phyloP scores from a whole-genome alignment of 2,329 filamentous ascomycete genomes.

The Paramyrothecium roridum region DNA sequence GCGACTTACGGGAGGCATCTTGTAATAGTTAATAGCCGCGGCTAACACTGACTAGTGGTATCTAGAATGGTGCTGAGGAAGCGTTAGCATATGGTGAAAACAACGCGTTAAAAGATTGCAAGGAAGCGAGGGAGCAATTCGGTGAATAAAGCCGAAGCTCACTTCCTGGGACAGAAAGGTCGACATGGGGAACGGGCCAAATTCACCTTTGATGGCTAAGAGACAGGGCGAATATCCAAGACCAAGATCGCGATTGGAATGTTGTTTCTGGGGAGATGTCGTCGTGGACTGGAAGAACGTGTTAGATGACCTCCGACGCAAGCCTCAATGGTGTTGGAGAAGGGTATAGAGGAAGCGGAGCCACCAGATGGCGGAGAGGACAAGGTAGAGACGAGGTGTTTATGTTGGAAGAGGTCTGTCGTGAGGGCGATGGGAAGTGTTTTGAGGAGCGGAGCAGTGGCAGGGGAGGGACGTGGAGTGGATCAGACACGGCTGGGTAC shows the following conservation, averaged over 20 bases:
- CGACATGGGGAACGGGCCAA: constrained; percentile 9
- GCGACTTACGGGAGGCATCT: constrained; percentile 33
- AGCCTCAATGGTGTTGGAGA: not conserved
- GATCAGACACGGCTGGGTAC: constrained; percentile 26
- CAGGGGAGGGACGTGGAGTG: constrained; percentile 24
- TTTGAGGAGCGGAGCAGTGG: constrained; percentile 31
- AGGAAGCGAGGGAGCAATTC: constrained; percentile 5
- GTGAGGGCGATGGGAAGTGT: constrained; percentile 32
- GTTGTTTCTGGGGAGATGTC: constrained; percentile 24
- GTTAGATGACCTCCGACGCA: constrained; percentile 16
- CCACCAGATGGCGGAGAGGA: constrained; percentile 12
- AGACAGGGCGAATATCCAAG: constrained; percentile 19
- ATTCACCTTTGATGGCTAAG: constrained; percentile 32
- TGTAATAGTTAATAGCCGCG: constrained; percentile 19
- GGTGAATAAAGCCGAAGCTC: not conserved
- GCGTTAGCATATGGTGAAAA: not conserved
- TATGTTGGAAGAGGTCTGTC: constrained; percentile 24
- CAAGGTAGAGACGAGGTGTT: constrained; percentile 26
- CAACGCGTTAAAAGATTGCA: constrained; percentile 19
- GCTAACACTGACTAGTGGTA: constrained; percentile 15
- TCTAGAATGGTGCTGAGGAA: constrained; percentile 10
- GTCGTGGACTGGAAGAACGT: constrained; percentile 20
- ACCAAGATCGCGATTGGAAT: constrained; percentile 33
- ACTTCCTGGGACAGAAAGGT: constrained; percentile 25
- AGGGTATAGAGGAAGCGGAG: constrained; percentile 9